Evolutionary conservation across 2,329 filamentous ascomycete genomes (phyloP).

Genomic region (Aspergillus hiratsukae): DNA sequence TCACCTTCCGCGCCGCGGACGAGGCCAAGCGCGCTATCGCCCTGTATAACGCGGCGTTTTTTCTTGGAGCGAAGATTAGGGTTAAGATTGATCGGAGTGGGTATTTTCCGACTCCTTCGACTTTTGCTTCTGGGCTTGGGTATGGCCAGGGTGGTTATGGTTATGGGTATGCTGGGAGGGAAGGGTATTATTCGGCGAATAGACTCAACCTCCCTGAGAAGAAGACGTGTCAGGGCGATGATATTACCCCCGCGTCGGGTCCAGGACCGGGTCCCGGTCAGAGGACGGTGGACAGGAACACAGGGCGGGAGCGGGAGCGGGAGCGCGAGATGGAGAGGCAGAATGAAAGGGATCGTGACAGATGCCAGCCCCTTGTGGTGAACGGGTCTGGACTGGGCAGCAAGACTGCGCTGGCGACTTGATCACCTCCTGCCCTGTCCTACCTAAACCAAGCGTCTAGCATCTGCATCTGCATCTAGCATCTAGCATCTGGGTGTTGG

Average conservation of each 20-base stretch:
- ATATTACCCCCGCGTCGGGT: not conserved
- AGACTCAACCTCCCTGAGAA: not conserved
- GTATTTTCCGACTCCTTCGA: not conserved
- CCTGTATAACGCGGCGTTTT: constrained; percentile 30
- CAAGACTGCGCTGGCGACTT: constrained; percentile 12
- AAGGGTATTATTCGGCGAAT: not conserved
- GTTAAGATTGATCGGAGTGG: constrained; percentile 28
- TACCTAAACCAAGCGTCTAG: too few relatives aligned
- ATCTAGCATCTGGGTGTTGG: not conserved
- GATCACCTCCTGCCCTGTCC: not conserved
- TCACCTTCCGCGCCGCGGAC: constrained; percentile 30
- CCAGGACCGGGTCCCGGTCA: not conserved
- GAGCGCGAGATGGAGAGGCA: too few relatives aligned
- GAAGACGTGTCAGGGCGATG: not conserved
- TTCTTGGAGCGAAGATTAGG: constrained; percentile 31
- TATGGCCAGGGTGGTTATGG: not conserved
- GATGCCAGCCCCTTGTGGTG: constrained; percentile 28
- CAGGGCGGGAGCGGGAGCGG: too few relatives aligned
- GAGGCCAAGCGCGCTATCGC: constrained; percentile 33
- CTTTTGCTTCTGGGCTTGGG: constrained; percentile 2
- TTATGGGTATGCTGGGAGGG: not conserved
- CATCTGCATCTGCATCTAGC: too few relatives aligned
- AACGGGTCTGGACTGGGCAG: constrained; percentile 28
- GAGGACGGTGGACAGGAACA: not conserved
- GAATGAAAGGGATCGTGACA: constrained; percentile 1